phyloP scores from a whole-genome alignment of 1,284 basidiomycete species.

The Porogramme epimiltina region DNA sequence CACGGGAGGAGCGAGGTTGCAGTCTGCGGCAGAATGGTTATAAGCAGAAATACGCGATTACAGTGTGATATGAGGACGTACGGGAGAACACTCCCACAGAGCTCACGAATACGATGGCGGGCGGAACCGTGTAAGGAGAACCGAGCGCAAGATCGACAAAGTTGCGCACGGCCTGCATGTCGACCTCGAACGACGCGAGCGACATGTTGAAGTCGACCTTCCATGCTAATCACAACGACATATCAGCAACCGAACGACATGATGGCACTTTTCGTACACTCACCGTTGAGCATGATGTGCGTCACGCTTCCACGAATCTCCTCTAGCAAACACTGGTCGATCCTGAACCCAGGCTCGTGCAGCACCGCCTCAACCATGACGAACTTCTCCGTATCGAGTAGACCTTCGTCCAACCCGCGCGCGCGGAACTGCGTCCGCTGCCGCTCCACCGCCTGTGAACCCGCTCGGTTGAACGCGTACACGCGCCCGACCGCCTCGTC shows the following conservation, averaged over 20 bases:
- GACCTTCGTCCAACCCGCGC: constrained; percentile 30
- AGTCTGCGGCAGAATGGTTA: constrained; percentile 1
- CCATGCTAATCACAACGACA: too few species aligned
- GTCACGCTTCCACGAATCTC: constrained; percentile 27
- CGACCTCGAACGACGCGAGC: constrained; percentile 23
- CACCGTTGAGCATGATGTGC: constrained; percentile 35
- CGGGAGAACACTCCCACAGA: constrained; percentile 32
- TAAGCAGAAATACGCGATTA: neutral
- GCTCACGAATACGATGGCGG: constrained; percentile 33
- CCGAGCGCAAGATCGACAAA: constrained; percentile 28
- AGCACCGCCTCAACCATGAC: constrained; percentile 37
- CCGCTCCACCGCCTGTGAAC: constrained; percentile 22
- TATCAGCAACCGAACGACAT: too few species aligned
- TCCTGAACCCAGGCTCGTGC: constrained; percentile 30
- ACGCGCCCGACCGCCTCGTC: constrained; percentile 23
- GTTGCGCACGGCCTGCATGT: constrained; percentile 21
- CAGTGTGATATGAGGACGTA: constrained; percentile 8
- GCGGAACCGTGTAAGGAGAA: constrained; percentile 21
- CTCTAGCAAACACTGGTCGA: constrained; percentile 27
- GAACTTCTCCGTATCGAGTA: constrained; percentile 34
- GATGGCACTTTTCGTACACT: neutral
- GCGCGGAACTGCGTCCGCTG: constrained; percentile 33
- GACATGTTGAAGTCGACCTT: constrained; percentile 37
- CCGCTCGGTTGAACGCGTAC: constrained; percentile 27
- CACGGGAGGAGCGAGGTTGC: constrained; percentile 6